Conservation (phyloP, 129 eudicot genomes). For the Helichrysum umbraculigerum region DNA sequence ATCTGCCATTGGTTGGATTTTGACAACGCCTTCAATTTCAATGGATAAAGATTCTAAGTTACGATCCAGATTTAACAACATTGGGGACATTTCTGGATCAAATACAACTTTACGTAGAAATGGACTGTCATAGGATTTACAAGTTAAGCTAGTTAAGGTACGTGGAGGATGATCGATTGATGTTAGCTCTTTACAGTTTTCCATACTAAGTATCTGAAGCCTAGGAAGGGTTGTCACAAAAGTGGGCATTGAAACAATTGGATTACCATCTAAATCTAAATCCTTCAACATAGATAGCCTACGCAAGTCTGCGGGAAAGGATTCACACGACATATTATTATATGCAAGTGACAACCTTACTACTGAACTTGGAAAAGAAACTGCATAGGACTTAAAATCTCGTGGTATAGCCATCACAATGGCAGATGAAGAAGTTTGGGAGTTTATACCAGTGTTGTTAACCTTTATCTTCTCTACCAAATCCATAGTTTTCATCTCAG, state of each 20-base stretch:
- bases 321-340: neutral
- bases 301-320: neutral
- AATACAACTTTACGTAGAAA: too few relatives aligned
- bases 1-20: too few relatives aligned
- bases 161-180: too few relatives aligned
- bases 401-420: neutral
- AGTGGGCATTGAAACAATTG: neutral
- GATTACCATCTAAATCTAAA: neutral
- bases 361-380: conserved; percentile 16
- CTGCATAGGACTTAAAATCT: neutral
- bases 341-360: neutral
- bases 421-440: neutral
- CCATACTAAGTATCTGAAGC: too few relatives aligned
- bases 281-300: neutral
- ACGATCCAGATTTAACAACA: too few relatives aligned
- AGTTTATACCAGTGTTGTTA: neutral
- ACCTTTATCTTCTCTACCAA: neutral
- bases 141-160: too few relatives aligned
- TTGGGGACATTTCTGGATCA: too few relatives aligned
- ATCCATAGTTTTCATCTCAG: neutral
- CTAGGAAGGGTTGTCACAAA: neutral
- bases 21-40: too few relatives aligned
- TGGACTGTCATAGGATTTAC: too few relatives aligned
- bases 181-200: too few relatives aligned
- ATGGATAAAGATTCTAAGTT: too few relatives aligned